A percentile compares a stretch with the other conserved stretches of the same genome.
These are phyloP conservation scores for Aspergillus mulundensis DNA, from an alignment of 495 filamentous ascomycete genomes.

Conservation along the genomic window DNA sequence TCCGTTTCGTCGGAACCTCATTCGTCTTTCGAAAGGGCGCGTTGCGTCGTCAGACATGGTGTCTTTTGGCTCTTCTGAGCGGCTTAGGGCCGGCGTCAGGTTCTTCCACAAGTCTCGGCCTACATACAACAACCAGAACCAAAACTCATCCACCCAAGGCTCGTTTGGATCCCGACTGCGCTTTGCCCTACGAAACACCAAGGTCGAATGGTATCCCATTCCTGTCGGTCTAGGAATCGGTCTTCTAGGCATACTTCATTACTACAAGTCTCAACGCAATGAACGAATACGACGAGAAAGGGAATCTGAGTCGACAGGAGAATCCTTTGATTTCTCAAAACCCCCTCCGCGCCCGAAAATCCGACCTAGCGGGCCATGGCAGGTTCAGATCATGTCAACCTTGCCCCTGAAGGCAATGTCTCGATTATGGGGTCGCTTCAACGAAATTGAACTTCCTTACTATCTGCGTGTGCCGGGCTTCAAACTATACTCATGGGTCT, in stretches of 20 bases:
- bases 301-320: slow-evolving; percentile 51
- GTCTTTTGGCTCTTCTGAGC: slow-evolving; percentile 39
- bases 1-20: slow-evolving; percentile 27
- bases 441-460: slow-evolving; percentile 87
- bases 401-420: slow-evolving; percentile 92
- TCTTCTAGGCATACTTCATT: slow-evolving; percentile 77
- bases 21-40: slow-evolving; percentile 25
- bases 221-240: slow-evolving; percentile 85
- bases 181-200: slow-evolving; percentile 65
- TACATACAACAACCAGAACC: slow-evolving; percentile 30
- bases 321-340: slow-evolving; percentile 39
- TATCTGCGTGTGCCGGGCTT: slow-evolving; percentile 93
- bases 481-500: slow-evolving; percentile 84
- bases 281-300: slow-evolving; percentile 45
- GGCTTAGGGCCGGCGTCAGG: slow-evolving; percentile 31
- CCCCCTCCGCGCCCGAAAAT: slow-evolving; percentile 67
- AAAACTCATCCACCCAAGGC: slow-evolving; percentile 39
- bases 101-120: slow-evolving; percentile 40
- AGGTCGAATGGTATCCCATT: slow-evolving; percentile 93
- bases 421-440: slow-evolving; percentile 90
- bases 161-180: slow-evolving; percentile 62
- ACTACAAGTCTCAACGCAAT: slow-evolving; percentile 67
- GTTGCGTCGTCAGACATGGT: slow-evolving; percentile 36
- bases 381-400: slow-evolving; percentile 94
- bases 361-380: slow-evolving; percentile 87